Evolutionary conservation across 495 filamentous ascomycete genomes (phyloP).

Genomic region (Letharia columbiana): DNA sequence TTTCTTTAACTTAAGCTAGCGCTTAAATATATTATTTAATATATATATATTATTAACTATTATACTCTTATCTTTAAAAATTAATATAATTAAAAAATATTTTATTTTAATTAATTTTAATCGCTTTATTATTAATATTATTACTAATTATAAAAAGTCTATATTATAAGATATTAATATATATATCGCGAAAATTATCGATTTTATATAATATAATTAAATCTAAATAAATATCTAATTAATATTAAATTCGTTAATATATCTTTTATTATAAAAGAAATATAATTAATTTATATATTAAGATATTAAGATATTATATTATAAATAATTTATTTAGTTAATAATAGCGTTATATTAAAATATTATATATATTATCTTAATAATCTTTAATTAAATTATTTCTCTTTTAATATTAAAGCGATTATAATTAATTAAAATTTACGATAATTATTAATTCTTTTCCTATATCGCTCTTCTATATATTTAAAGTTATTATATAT

Average conservation of each 20-base stretch:
- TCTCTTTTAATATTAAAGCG: background rate
- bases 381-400: background rate
- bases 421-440: background rate
- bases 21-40: background rate
- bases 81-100: no score
- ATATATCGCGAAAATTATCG: no score
- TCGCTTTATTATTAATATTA: no score
- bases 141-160: no score
- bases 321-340: background rate
- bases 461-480: background rate
- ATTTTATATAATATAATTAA: background rate
- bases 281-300: no score
- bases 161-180: no score
- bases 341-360: background rate
- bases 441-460: background rate
- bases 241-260: background rate
- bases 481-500: constrained; percentile 15
- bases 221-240: background rate
- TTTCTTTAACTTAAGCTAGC: background rate
- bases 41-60: background rate
- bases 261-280: background rate
- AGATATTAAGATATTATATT: background rate
- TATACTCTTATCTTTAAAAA: no score
- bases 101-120: no score
- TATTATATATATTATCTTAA: background rate